These are phyloP conservation scores for Ceratocystis cubensis DNA, from an alignment of 2,329 filamentous ascomycete species.

Conservation along the genomic window DNA sequence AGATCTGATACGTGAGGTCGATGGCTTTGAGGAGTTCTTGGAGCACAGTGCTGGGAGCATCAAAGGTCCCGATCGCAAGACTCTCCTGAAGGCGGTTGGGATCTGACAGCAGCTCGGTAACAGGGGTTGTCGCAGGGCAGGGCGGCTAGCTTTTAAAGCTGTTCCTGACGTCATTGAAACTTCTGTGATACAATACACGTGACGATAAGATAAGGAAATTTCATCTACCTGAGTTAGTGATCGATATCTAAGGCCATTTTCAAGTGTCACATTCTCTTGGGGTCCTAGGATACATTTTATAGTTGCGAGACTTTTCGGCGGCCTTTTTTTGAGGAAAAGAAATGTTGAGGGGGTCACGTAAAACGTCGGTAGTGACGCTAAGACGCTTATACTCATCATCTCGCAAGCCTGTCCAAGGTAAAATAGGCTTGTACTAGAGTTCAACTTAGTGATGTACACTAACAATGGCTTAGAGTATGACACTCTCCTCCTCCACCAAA, in stretches of 20 bases:
- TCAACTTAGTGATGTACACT: not conserved
- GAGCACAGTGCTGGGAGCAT: not conserved
- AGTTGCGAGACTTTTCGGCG: not conserved
- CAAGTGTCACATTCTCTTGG: no score
- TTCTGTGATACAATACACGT: not conserved
- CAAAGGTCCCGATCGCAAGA: conserved; percentile 11
- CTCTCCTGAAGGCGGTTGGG: conserved; percentile 6
- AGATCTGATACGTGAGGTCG: conserved; percentile 11
- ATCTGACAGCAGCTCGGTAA: not conserved
- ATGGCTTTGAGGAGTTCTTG: conserved; percentile 13
- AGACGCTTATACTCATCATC: conserved; percentile 15
- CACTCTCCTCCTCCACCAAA: conserved; percentile 32
- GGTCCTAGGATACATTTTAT: no score
- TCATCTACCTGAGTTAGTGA: not conserved
- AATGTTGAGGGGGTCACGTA: not conserved
- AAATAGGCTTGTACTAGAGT: not conserved
- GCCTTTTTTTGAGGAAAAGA: not conserved
- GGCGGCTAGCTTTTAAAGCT: not conserved
- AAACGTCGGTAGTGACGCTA: not conserved
- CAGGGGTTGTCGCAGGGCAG: not conserved
- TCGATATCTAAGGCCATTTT: no score
- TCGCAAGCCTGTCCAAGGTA: conserved; percentile 17
- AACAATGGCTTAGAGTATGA: conserved; percentile 29
- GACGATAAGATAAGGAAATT: conserved; percentile 20
- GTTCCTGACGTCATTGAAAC: not conserved